Base-by-base conservation (phyloP, 2,329 filamentous ascomycete species). In the Whalleya microplaca region DNA sequence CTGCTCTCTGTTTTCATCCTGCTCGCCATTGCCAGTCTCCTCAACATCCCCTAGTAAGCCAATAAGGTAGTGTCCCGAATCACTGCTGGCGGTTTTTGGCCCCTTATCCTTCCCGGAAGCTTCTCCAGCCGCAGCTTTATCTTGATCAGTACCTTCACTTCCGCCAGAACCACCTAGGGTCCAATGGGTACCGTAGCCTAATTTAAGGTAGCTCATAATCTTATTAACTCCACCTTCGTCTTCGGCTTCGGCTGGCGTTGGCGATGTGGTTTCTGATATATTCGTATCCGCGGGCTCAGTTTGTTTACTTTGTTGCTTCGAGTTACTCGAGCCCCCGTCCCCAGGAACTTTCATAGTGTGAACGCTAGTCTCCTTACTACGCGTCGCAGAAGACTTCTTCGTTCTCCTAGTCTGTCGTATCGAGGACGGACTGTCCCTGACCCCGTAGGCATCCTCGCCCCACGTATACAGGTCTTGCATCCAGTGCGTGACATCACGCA, bases 381-480 rank as follows among this genome's bases (percentile, higher is more conserved):
- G 42, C 27, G 44, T 37, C 9, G 50, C 16, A 29, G 51, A 29
- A 29, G 62, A 59, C 51, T 72, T 77, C 45, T 71, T 71, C 54
- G 63, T 63, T 67, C 72, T 82, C 61, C 71, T 75, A 42, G 76
- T 73, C 46, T 81, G 79, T 29, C 89, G 83, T 56, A 82, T 81
- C 1, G 90, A 88, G 1, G 83, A 84, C 14, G 92, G 90, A 63
- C 91, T 92, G 37, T 96, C 89, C 51, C 84, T 84, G 6, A 97
- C 84, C 3, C 93, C 94, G 70, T 96, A 98, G 2, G 94, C 87
- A 67, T 90, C 83, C 50, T 91, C 86, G 2, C 93, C 94, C 79
- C 92, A 91, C 27, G 81, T 87, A 72, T 95, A 96, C 2, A 97
- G 81, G 67, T 91, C 89, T 72, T 96, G 90, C 81, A 95, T 88